phyloP scores from a whole-genome alignment of 2,329 filamentous ascomycete genomes.

The Claviceps sp. region DNA sequence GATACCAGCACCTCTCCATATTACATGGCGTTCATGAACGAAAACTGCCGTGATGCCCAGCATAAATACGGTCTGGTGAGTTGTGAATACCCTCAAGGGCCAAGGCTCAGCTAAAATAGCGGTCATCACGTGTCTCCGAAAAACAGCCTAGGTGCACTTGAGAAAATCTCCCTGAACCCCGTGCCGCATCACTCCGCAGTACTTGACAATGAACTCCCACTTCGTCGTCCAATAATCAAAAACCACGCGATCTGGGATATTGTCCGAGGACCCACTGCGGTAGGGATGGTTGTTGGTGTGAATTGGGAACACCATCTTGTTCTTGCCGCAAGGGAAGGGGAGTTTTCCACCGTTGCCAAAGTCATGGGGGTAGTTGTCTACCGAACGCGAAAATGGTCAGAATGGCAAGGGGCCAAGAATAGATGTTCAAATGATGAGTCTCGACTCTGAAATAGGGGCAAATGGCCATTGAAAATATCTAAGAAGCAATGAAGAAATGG shows the following conservation, averaged over 20 bases:
- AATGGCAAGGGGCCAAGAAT: not conserved
- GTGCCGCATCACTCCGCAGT: slow-evolving; percentile 2
- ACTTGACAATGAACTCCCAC: not conserved
- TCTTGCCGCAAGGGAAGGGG: not conserved
- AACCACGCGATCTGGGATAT: slow-evolving; percentile 2
- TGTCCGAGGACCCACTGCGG: not conserved
- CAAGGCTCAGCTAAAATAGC: not conserved
- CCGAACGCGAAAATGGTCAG: not conserved
- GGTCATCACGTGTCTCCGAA: not conserved
- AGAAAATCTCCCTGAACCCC: not conserved
- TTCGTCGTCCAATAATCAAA: not conserved
- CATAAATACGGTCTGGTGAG: no score
- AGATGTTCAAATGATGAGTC: no score
- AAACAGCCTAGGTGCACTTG: slow-evolving; percentile 4
- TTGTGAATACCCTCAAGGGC: no score
- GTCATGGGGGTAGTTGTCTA: not conserved
- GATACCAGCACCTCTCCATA: no score
- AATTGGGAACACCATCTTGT: slow-evolving; percentile 1
- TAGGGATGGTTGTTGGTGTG: not conserved
- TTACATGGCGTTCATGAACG: no score
- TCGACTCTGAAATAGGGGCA: not conserved
- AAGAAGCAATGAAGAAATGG: not conserved
- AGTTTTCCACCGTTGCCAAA: not conserved
- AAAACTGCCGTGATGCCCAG: no score
- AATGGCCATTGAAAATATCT: no score